phyloP scores from a whole-genome alignment of 148 eudicot species.

The Rhododendron kiyosumense region DNA sequence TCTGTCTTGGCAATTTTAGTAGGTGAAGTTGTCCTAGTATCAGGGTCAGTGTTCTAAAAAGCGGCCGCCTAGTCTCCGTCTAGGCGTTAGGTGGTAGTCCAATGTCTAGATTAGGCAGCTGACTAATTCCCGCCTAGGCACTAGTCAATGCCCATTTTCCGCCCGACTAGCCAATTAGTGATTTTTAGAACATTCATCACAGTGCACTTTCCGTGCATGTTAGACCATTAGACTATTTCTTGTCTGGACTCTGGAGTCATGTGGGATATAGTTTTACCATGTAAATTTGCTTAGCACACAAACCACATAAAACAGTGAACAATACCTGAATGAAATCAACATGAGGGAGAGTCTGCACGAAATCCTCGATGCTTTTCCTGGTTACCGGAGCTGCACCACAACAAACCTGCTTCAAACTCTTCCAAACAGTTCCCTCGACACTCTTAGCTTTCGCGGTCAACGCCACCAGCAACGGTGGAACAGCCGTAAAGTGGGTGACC shows the following conservation, averaged over 20 bases:
- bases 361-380: constrained; percentile 49
- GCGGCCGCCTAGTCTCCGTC: too few species aligned
- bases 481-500: constrained; percentile 73
- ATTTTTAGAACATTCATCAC: too few species aligned
- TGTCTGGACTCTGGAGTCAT: neutral
- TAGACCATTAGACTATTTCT: neutral
- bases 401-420: constrained; percentile 84
- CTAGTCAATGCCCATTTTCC: too few species aligned
- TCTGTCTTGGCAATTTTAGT: neutral
- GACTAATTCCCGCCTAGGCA: too few species aligned
- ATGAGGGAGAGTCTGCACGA: constrained; percentile 45
- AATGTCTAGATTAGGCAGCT: too few species aligned
- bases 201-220: neutral
- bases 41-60: neutral
- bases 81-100: too few species aligned
- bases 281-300: neutral
- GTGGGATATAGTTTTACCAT: neutral
- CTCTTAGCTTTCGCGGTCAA: constrained; percentile 44
- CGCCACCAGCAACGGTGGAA: constrained; percentile 66
- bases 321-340: constrained; percentile 93
- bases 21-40: neutral
- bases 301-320: neutral
- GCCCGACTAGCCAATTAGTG: too few species aligned
- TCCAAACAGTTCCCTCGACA: constrained; percentile 19
- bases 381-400: constrained; percentile 82